Base-by-base conservation (phyloP, 805 yeast species). In the Myxozyma kluyveri region DNA sequence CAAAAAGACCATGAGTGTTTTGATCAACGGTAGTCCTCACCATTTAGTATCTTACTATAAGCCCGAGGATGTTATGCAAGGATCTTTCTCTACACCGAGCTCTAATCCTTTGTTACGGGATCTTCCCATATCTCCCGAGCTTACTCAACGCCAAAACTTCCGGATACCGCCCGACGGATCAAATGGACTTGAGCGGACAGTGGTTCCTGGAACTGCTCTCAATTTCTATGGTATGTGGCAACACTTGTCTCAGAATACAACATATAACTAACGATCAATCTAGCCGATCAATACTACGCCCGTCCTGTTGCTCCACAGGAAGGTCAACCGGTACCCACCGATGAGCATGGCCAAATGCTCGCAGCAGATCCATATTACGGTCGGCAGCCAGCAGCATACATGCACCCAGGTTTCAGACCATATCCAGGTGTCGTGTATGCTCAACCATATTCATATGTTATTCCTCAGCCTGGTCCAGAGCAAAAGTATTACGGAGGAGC, bases 41-140 rank as follows among this genome's bases (percentile, higher is more conserved):
- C 96, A 91, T 64, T 68, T 90, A 50, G 81, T 90, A 2, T 81
- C 90, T 6, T 90, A 90, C 68, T 90, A 88, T 65, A 72, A 78
- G 27, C 83, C 88, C 0, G 79, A 79, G 19, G 96, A 90, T 66
- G 93, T 88, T 3, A 63, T 79, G 46, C 70, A 72, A 31, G 82
- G 83, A 3, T 72, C 70, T 37, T 70, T 89, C 42, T 62, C 67
- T 0, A 71, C 82, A 23, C 96, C 96, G 0, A 71, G 80, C 3
- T 77, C 77, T 37, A 68, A 77, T 5, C 74, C 77, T 5, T 61
- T 65, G 18, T 73, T 87, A 49, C 75, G 76, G 52, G 75, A 79
- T 52, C 57, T 80, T 0, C 67, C 67, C 17, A 74, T 72, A 41
- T 56, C 67, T 39, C 67, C 68, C 4, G 74, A 70, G 49, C 62